phyloP scores from a whole-genome alignment of 2,329 filamentous ascomycete genomes.

The Colletotrichum sp. region DNA sequence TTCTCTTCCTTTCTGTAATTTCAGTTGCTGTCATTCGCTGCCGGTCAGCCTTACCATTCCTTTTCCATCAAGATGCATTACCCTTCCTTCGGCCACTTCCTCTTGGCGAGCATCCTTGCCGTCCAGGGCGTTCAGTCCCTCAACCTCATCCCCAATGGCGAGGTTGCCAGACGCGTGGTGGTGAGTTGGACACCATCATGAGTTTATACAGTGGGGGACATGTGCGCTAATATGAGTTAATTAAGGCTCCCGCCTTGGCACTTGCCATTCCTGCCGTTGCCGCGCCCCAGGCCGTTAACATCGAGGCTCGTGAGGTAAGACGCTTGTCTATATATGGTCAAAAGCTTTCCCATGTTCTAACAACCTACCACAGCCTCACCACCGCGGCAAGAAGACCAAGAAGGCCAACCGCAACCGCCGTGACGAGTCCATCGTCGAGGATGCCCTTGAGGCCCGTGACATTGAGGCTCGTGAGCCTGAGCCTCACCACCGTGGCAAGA shows the following conservation, averaged over 20 bases:
- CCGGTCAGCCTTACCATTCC: constrained; percentile 19
- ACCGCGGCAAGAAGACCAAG: constrained; percentile 17
- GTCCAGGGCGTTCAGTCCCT: constrained; percentile 15
- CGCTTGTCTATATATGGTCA: neutral
- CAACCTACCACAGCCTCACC: constrained; percentile 18
- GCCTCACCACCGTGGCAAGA: constrained; percentile 22
- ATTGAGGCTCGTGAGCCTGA: constrained; percentile 19
- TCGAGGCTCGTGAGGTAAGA: constrained; percentile 23
- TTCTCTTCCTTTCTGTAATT: constrained; percentile 9
- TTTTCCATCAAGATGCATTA: constrained; percentile 19
- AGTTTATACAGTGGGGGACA: neutral
- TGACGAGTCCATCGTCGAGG: neutral
- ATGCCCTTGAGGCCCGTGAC: constrained; percentile 22
- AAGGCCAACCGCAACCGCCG: constrained; percentile 9
- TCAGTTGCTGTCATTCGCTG: constrained; percentile 21
- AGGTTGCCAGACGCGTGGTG: constrained; percentile 15
- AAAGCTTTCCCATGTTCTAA: neutral
- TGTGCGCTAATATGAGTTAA: neutral
- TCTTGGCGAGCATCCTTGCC: constrained; percentile 21
- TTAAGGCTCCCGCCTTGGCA: constrained; percentile 18
- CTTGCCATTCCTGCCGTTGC: constrained; percentile 11
- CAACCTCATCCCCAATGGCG: neutral
- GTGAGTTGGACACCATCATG: neutral
- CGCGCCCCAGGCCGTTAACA: constrained; percentile 1
- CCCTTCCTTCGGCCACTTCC: constrained; percentile 16